Evolutionary conservation across 495 filamentous ascomycete genomes (phyloP).

Genomic region (Trichocladium uniseriatum): DNA sequence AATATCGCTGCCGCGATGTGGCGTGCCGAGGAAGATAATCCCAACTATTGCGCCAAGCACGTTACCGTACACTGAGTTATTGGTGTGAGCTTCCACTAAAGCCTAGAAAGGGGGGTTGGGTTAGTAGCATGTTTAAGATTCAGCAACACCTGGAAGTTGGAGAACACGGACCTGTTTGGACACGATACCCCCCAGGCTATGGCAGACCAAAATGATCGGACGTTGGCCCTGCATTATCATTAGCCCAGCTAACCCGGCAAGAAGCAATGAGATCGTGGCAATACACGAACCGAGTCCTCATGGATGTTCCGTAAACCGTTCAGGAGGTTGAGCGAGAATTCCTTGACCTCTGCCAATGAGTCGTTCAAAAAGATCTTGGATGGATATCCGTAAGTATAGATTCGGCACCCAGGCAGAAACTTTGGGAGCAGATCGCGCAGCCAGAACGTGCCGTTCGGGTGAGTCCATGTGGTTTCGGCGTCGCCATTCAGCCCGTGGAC

Average conservation of each 20-base stretch:
- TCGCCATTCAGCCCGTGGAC: conserved; percentile 4
- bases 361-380: neutral
- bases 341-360: neutral
- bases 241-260: too few species aligned
- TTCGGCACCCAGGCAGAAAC: conserved; percentile 1
- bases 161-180: conserved; percentile 2
- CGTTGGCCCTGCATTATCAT: neutral
- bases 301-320: neutral
- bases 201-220: conserved; percentile 6
- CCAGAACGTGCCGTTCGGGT: conserved; percentile 2
- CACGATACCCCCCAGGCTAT: conserved; percentile 7
- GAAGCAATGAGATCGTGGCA: too few species aligned
- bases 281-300: too few species aligned
- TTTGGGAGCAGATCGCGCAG: neutral
- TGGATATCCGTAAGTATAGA: conserved; percentile 5
- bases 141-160: neutral
- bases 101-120: neutral
- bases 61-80: neutral
- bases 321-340: neutral
- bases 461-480: conserved; percentile 1
- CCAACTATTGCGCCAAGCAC: neutral
- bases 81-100: neutral
- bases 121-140: too few species aligned
- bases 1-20: neutral
- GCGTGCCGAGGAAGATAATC: conserved; percentile 5